Evolutionary conservation across 345 rosid species (phyloP).

Genomic region (Eucalyptus marginata): DNA sequence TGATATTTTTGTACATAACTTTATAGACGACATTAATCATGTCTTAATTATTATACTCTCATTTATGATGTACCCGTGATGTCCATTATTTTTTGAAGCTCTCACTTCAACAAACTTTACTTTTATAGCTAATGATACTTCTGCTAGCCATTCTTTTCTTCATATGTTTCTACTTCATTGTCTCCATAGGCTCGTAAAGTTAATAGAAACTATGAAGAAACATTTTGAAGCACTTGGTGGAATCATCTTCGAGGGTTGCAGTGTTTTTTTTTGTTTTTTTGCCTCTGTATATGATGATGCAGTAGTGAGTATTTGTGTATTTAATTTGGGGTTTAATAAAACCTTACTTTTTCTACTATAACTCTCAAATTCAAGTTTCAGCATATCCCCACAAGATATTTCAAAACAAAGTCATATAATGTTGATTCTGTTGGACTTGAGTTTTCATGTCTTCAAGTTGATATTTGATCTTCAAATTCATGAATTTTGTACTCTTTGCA

Average conservation of each 20-base stretch:
- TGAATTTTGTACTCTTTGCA: too few species aligned
- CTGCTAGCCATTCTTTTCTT: background rate
- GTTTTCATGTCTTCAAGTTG: too few species aligned
- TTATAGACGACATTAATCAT: background rate
- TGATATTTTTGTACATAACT: background rate
- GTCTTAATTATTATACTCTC: background rate
- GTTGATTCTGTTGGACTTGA: too few species aligned
- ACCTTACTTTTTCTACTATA: background rate
- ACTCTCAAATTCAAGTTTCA: background rate
- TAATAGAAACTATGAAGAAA: slow-evolving; percentile 60
- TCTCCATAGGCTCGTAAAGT: slow-evolving; percentile 57
- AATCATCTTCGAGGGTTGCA: slow-evolving; percentile 59
- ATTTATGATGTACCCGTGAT: background rate
- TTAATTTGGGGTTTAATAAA: background rate
- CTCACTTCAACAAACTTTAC: background rate
- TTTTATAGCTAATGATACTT: background rate
- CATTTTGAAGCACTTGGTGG: slow-evolving; percentile 72
- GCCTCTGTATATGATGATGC: slow-evolving; percentile 50
- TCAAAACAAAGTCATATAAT: too few species aligned
- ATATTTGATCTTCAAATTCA: too few species aligned
- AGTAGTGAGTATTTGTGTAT: slow-evolving; percentile 36
- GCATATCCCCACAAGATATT: background rate
- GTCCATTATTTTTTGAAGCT: background rate
- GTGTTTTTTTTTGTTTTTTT: too few species aligned
- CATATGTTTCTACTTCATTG: background rate